Conservation (phyloP, 164 flowering plant genomes). For the Tetracentron sinense region DNA sequence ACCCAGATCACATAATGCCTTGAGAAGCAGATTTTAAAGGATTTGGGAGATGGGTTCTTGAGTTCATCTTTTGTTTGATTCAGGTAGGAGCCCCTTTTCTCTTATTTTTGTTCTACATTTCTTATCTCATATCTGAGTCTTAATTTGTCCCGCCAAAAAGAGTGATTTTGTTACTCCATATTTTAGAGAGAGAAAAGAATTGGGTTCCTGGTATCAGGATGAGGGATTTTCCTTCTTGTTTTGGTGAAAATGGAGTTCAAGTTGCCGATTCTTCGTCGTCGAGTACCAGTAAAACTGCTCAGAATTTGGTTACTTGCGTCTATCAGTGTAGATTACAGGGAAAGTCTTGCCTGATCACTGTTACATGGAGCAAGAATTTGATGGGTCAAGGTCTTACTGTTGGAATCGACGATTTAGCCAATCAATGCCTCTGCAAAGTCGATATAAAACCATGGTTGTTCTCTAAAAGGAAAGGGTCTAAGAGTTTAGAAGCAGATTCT, state of each 20-base stretch:
- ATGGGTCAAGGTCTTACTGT: conserved; percentile 61
- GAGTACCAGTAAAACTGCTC: conserved; percentile 36
- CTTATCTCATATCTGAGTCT: background rate
- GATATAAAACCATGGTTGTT: conserved; percentile 67
- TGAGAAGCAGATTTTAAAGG: no score
- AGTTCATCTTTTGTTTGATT: conserved; percentile 12
- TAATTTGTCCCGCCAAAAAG: background rate
- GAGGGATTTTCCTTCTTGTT: conserved; percentile 86
- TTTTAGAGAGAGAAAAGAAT: background rate
- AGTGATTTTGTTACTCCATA: conserved; percentile 13
- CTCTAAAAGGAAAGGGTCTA: conserved; percentile 70
- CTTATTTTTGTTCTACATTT: background rate
- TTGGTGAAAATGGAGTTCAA: conserved; percentile 78
- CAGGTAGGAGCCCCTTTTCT: conserved; percentile 15
- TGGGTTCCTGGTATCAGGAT: conserved; percentile 27
- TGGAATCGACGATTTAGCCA: conserved; percentile 48
- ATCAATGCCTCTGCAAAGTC: conserved; percentile 52
- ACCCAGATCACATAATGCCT: no score
- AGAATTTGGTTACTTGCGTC: conserved; percentile 54
- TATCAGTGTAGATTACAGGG: conserved; percentile 41
- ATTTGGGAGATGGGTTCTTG: conserved; percentile 23
- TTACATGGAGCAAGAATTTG: conserved; percentile 56
- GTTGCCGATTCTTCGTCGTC: conserved; percentile 77
- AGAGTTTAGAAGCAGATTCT: conserved; percentile 51
- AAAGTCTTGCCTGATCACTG: conserved; percentile 38